These are phyloP conservation scores for Vinca minor DNA, from an alignment of 257 asterid species.

Conservation along the genomic window DNA sequence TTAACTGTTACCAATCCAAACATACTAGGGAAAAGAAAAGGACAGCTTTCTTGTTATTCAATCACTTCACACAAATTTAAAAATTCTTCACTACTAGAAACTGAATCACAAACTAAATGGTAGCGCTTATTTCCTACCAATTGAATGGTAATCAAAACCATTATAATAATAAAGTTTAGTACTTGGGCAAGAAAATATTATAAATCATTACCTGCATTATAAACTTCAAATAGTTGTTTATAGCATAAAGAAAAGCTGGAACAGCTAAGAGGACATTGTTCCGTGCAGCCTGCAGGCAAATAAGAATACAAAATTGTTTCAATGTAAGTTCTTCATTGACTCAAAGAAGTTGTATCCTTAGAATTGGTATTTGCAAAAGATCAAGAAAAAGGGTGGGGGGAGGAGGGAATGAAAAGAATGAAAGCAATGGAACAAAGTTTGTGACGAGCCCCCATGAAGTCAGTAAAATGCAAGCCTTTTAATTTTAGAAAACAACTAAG, in stretches of 20 bases:
- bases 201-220: constrained; percentile 97
- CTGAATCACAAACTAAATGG: too few relatives aligned
- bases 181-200: too few relatives aligned
- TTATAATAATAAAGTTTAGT: background rate
- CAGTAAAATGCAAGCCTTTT: background rate
- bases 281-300: constrained; percentile 75
- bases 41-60: too few relatives aligned
- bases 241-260: constrained; percentile 89
- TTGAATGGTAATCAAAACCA: background rate
- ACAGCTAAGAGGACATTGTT: constrained; percentile 79
- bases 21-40: too few relatives aligned
- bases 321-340: background rate
- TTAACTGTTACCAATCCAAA: too few relatives aligned
- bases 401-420: background rate
- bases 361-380: background rate
- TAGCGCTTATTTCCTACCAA: background rate
- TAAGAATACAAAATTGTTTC: constrained; percentile 8
- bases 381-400: background rate
- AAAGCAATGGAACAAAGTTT: background rate
- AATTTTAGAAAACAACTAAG: background rate
- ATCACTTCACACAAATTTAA: too few relatives aligned
- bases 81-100: too few relatives aligned
- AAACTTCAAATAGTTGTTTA: constrained; percentile 85
- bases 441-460: background rate
- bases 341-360: background rate